phyloP scores from a whole-genome alignment of 1,139 yeast genomes.

The Martiniozyma asiatica region DNA sequence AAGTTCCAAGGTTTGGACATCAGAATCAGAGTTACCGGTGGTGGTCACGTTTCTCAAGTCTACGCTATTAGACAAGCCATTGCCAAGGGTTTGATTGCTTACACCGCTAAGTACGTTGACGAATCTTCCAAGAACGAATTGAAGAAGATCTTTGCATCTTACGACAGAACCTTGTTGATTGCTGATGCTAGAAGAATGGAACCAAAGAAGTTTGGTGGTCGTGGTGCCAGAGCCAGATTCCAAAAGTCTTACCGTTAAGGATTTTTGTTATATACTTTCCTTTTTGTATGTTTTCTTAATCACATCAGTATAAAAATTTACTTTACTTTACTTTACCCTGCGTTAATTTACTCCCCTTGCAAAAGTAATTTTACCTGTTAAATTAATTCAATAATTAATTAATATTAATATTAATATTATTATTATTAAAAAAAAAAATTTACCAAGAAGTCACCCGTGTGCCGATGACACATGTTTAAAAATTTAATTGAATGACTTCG shows the following conservation, averaged over 20 bases:
- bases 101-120: constrained; percentile 98
- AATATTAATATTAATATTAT: no score
- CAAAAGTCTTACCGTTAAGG: constrained; percentile 99
- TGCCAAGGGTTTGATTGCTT: constrained; percentile 98
- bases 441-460: no score
- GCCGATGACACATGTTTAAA: no score
- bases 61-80: constrained; percentile 99
- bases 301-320: constrained; percentile 3
- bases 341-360: no score
- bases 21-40: constrained; percentile 98
- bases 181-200: constrained; percentile 99
- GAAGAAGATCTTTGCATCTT: constrained; percentile 93
- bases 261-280: constrained; percentile 5
- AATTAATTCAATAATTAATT: no score
- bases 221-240: constrained; percentile 99
- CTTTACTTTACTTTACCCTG: no score
- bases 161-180: constrained; percentile 98
- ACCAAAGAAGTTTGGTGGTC: constrained; percentile 99
- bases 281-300: constrained; percentile 7
- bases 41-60: constrained; percentile 99
- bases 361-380: constrained; percentile 1
- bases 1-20: constrained; percentile 97
- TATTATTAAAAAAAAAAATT: no score
- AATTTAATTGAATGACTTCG: no score
- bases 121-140: constrained; percentile 99